Percentiles rank a stretch among this genome's conserved stretches.
phyloP scores from a whole-genome alignment of 2,329 filamentous ascomycete species.

The Aspergillus pseudoviridinutans region DNA sequence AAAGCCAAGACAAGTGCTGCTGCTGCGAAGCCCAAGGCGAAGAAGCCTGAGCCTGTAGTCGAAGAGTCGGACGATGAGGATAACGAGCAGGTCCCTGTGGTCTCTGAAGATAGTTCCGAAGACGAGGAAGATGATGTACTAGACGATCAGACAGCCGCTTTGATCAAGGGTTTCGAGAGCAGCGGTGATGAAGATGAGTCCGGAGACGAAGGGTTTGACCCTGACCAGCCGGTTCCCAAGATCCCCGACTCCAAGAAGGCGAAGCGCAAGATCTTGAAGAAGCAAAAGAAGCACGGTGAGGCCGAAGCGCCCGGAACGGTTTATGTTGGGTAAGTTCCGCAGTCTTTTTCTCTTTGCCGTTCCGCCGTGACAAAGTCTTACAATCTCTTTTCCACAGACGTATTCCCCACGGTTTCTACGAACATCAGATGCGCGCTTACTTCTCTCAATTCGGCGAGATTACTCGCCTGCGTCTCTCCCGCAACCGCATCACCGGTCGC shows the following conservation, averaged over 20 bases:
- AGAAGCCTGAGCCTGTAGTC: constrained; percentile 41
- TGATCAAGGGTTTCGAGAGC: constrained; percentile 55
- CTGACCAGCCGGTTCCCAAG: constrained; percentile 40
- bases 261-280: constrained; percentile 50
- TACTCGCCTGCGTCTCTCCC: constrained; percentile 71
- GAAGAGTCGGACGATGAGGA: constrained; percentile 35
- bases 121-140: constrained; percentile 34
- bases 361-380: constrained; percentile 7
- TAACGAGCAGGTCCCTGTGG: constrained; percentile 19
- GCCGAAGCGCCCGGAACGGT: constrained; percentile 65
- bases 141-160: constrained; percentile 52
- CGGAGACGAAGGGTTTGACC: constrained; percentile 45
- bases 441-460: constrained; percentile 91
- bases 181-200: constrained; percentile 50
- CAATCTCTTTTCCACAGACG: constrained; percentile 46
- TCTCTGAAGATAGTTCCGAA: constrained; percentile 20
- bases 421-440: constrained; percentile 90
- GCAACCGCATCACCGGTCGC: constrained; percentile 85
- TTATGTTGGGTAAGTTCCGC: constrained; percentile 65
- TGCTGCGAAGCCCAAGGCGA: constrained; percentile 36
- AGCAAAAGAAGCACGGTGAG: constrained; percentile 44
- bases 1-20: constrained; percentile 19
- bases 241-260: constrained; percentile 45
- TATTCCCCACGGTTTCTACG: constrained; percentile 94
- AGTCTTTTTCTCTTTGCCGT: neutral